Evolutionary conservation across 345 rosid species (phyloP).

Genomic region (Lepidium aucheri): DNA sequence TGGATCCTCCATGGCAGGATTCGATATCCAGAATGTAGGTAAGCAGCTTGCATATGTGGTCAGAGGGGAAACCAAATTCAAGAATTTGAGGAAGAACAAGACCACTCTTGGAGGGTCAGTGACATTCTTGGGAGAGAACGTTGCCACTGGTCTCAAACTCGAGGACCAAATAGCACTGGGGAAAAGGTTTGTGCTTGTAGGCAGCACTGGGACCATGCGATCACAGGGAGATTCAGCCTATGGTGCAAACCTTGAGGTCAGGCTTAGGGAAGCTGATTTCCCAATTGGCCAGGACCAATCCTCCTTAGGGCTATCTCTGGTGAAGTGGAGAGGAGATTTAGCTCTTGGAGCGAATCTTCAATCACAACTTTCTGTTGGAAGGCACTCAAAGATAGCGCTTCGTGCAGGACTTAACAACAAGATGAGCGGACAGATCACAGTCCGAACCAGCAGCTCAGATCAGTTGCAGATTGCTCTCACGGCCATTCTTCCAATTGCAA

Average conservation of each 20-base stretch:
- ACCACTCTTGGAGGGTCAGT: conserved; percentile 65
- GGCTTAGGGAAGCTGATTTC: conserved; percentile 70
- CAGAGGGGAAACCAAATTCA: conserved; percentile 83
- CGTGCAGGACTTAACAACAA: conserved; percentile 97
- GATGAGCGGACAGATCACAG: conserved; percentile 73
- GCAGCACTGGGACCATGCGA: conserved; percentile 72
- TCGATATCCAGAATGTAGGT: conserved; percentile 91
- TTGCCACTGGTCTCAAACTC: conserved; percentile 74
- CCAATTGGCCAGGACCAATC: conserved; percentile 93
- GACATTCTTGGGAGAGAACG: conserved; percentile 77
- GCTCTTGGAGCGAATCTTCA: conserved; percentile 89
- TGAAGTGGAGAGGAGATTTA: conserved; percentile 91
- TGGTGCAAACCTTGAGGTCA: conserved; percentile 87
- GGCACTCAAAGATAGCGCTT: conserved; percentile 62
- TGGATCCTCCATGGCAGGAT: conserved; percentile 91
- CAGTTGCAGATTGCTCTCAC: conserved; percentile 87
- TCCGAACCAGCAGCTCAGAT: conserved; percentile 82
- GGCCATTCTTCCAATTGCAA: conserved; percentile 59
- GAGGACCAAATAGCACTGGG: conserved; percentile 86
- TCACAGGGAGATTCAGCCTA: conserved; percentile 81
- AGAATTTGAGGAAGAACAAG: conserved; percentile 63
- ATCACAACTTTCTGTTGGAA: conserved; percentile 72
- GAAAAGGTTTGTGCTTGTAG: conserved; percentile 65
- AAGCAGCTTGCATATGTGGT: conserved; percentile 83
- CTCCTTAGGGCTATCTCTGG: conserved; percentile 73